Evolutionary conservation across 331 rosid species (phyloP).

Genomic region (Dryas integrifolia): DNA sequence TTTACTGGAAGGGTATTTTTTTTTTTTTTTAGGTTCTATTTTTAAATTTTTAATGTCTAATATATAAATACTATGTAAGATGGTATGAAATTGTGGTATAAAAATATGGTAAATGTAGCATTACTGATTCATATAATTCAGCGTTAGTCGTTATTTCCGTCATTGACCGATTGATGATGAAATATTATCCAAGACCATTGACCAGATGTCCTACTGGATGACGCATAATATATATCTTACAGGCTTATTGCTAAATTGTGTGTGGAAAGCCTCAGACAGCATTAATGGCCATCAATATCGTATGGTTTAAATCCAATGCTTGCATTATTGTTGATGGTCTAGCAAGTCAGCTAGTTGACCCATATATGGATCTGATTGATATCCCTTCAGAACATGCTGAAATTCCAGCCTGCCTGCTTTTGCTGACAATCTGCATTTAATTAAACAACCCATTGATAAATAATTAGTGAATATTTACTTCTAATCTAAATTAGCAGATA

Average conservation of each 20-base stretch:
- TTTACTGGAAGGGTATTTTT: too few relatives aligned
- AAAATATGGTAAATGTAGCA: too few relatives aligned
- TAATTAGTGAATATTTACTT: too few relatives aligned
- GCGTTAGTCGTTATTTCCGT: neutral
- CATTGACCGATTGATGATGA: neutral
- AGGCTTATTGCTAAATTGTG: neutral
- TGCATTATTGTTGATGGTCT: neutral
- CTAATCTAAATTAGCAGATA: too few relatives aligned
- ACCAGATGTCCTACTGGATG: neutral
- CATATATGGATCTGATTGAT: neutral
- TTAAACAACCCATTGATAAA: too few relatives aligned
- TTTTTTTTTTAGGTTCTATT: too few relatives aligned
- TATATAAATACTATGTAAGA: too few relatives aligned
- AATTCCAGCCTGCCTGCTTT: neutral
- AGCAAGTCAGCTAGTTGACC: neutral
- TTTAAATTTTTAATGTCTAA: too few relatives aligned
- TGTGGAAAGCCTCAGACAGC: neutral
- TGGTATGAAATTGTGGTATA: too few relatives aligned
- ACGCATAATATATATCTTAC: neutral
- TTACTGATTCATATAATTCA: too few relatives aligned
- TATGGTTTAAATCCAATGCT: neutral
- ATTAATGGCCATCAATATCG: neutral
- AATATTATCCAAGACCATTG: neutral
- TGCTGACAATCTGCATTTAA: too few relatives aligned
- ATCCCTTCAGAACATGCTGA: neutral